Percentiles rank a stretch among this genome's conserved stretches.
Evolutionary conservation across 2,329 filamentous ascomycete species (phyloP).

Genomic region (Kalaharituber pfeilii): DNA sequence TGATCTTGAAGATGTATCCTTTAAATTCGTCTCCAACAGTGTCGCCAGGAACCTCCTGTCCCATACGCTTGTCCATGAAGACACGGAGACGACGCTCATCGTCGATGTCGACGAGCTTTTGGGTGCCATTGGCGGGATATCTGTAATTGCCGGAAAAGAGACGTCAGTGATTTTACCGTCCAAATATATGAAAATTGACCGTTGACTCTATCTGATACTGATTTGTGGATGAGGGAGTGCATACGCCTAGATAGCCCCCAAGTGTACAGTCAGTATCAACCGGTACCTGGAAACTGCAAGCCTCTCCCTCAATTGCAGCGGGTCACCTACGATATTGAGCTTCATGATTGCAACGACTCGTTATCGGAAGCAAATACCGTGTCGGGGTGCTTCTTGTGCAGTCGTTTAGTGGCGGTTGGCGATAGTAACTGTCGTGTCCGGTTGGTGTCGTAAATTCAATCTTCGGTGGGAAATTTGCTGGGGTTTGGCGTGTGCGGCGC

Average conservation of each 20-base stretch:
- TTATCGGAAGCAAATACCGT: not conserved
- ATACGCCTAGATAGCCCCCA: slow-evolving; percentile 14
- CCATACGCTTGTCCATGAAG: slow-evolving; percentile 86
- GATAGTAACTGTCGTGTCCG: not conserved
- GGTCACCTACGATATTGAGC: slow-evolving; percentile 22
- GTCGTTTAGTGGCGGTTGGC: not conserved
- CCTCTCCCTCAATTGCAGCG: not conserved
- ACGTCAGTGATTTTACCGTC: slow-evolving; percentile 5
- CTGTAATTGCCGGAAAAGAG: slow-evolving; percentile 9
- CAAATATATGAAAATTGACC: not conserved
- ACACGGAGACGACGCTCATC: slow-evolving; percentile 98
- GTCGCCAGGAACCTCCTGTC: slow-evolving; percentile 81
- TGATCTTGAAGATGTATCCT: slow-evolving; percentile 99
- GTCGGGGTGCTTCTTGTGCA: not conserved
- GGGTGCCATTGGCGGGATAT: slow-evolving; percentile 97
- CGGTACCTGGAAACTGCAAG: not conserved
- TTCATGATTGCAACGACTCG: slow-evolving; percentile 26
- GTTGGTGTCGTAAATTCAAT: not conserved
- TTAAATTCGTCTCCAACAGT: slow-evolving; percentile 98
- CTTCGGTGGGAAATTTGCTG: not conserved
- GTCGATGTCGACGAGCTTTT: slow-evolving; percentile 97
- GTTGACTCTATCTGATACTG: not conserved
- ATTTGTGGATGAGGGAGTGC: slow-evolving; percentile 2
- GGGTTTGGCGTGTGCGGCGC: not conserved
- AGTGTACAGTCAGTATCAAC: slow-evolving; percentile 4